Conservation (phyloP, 1,284 basidiomycete species). For the Paramarasmius palmivorus region DNA sequence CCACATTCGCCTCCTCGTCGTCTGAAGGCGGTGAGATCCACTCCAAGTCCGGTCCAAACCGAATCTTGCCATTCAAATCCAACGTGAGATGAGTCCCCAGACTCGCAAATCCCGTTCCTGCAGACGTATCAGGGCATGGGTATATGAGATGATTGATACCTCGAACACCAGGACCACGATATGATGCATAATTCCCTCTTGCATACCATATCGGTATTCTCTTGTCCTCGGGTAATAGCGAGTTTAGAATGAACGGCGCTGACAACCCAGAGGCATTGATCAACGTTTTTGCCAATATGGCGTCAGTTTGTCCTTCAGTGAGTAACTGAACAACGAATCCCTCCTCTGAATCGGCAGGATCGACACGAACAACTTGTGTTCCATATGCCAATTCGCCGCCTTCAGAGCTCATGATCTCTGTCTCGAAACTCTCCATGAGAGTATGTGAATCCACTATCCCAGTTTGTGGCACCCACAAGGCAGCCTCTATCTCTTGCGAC, state of each 20-base stretch:
- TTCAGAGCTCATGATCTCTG: slow-evolving; percentile 73
- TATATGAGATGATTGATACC: slow-evolving; percentile 82
- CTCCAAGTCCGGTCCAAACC: slow-evolving; percentile 94
- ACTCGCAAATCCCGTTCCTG: slow-evolving; percentile 65
- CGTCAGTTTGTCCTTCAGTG: slow-evolving; percentile 59
- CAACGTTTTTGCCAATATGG: slow-evolving; percentile 81
- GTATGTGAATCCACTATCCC: slow-evolving; percentile 91
- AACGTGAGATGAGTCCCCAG: slow-evolving; percentile 92
- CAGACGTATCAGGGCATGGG: slow-evolving; percentile 75
- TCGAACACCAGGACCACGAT: slow-evolving; percentile 73
- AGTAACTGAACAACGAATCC: slow-evolving; percentile 71
- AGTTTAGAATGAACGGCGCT: slow-evolving; percentile 70
- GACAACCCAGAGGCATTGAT: slow-evolving; percentile 91
- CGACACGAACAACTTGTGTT: slow-evolving; percentile 88
- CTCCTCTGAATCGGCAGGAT: slow-evolving; percentile 48
- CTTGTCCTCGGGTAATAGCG: slow-evolving; percentile 56
- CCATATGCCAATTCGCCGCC: slow-evolving; percentile 79
- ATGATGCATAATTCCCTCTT: slow-evolving; percentile 85
- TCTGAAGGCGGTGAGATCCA: slow-evolving; percentile 66
- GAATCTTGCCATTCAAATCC: slow-evolving; percentile 84
- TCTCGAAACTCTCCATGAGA: slow-evolving; percentile 78
- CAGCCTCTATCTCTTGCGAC: slow-evolving; percentile 66
- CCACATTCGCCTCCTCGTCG: slow-evolving; percentile 48
- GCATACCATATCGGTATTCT: slow-evolving; percentile 75
- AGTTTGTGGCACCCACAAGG: slow-evolving; percentile 84